These are phyloP conservation scores for Umbilicus rupestris DNA, from an alignment of 164 flowering plant genomes.

Conservation along the genomic window DNA sequence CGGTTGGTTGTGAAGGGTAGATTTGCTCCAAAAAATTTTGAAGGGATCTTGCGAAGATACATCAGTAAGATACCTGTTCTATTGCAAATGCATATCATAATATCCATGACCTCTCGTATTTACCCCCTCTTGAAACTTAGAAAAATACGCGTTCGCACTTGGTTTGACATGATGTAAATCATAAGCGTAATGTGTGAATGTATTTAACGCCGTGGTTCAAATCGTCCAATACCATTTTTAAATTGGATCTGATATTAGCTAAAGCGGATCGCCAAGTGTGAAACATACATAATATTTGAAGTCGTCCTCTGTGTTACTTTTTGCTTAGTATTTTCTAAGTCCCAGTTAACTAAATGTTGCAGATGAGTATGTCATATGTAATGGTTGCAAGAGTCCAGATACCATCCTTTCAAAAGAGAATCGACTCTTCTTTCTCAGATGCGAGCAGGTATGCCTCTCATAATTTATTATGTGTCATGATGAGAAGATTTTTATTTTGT, in stretches of 20 bases:
- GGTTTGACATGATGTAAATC: no score
- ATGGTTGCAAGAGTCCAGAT: conserved; percentile 61
- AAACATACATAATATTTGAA: no score
- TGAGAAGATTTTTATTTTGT: neutral
- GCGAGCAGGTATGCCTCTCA: conserved; percentile 37
- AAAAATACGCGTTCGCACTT: no score
- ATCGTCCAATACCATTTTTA: no score
- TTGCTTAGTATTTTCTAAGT: no score
- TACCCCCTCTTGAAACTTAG: neutral
- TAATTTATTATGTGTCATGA: neutral
- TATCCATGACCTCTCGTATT: neutral
- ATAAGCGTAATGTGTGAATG: no score
- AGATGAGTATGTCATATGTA: conserved; percentile 73
- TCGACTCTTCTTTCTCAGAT: conserved; percentile 70
- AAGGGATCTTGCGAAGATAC: conserved; percentile 79
- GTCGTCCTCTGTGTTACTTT: no score
- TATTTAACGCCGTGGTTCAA: no score
- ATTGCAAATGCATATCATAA: neutral
- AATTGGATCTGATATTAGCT: no score
- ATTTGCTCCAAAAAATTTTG: conserved; percentile 96
- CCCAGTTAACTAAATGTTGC: conserved; percentile 6
- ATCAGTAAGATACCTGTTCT: conserved; percentile 52
- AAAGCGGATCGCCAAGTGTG: no score
- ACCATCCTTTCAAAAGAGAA: conserved; percentile 76
- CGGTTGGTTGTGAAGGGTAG: conserved; percentile 83